Conservation (phyloP, 345 rosid genomes). For the Pugionium dolabratum region DNA sequence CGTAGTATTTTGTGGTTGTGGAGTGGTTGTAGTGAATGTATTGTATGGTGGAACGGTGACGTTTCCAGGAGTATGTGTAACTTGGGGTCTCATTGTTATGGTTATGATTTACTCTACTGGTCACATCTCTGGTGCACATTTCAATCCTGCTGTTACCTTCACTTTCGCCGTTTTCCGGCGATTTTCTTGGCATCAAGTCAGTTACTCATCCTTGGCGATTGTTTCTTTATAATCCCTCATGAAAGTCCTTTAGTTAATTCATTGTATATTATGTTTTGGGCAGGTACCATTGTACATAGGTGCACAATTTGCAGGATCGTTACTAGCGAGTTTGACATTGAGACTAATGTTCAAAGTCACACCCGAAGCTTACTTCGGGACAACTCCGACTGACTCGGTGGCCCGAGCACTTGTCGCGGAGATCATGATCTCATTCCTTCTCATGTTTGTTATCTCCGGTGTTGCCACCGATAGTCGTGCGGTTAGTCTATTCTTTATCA, state of each 20-base stretch:
- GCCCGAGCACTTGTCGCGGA: constrained; percentile 53
- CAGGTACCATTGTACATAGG: constrained; percentile 50
- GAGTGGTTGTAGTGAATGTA: neutral
- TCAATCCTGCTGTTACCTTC: constrained; percentile 72
- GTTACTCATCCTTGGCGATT: neutral
- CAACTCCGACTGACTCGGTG: constrained; percentile 54
- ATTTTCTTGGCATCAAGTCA: constrained; percentile 56
- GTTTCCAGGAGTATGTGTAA: neutral
- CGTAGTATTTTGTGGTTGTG: constrained; percentile 35
- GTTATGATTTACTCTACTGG: constrained; percentile 76
- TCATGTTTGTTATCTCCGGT: constrained; percentile 61
- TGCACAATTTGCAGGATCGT: constrained; percentile 53
- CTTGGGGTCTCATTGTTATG: constrained; percentile 60
- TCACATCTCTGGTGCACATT: constrained; percentile 75
- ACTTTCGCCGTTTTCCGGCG: constrained; percentile 55
- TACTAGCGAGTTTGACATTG: constrained; percentile 50
- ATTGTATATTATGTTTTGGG: neutral
- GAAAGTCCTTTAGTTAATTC: neutral
- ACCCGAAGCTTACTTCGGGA: constrained; percentile 49
- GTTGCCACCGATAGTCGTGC: constrained; percentile 51
- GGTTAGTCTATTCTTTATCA: constrained; percentile 24
- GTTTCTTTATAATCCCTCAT: neutral
- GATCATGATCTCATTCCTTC: constrained; percentile 57
- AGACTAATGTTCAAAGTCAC: constrained; percentile 45
- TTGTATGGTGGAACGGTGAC: neutral